These are phyloP conservation scores for Cajanus cajan DNA, from an alignment of 306 rosid species.

Conservation along the genomic window DNA sequence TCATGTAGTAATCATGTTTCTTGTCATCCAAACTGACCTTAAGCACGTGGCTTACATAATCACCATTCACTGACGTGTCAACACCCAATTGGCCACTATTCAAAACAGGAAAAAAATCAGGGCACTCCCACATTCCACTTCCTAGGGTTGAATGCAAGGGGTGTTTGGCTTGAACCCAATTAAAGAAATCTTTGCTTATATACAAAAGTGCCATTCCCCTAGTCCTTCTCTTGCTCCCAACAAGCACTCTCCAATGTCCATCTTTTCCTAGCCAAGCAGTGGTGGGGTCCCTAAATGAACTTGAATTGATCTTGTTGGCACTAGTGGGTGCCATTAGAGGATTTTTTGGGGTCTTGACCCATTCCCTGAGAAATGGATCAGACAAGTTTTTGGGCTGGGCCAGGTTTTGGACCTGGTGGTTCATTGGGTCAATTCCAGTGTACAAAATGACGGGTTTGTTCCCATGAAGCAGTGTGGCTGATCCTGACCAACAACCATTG, in stretches of 20 bases:
- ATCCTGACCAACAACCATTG: slow-evolving; percentile 93
- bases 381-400: slow-evolving; percentile 67
- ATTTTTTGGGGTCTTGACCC: slow-evolving; percentile 57
- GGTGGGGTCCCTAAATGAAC: slow-evolving; percentile 83
- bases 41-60: slow-evolving; percentile 60
- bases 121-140: slow-evolving; percentile 96
- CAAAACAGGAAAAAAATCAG: slow-evolving; percentile 72
- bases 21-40: slow-evolving; percentile 72
- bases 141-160: slow-evolving; percentile 53
- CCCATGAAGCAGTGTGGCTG: slow-evolving; percentile 58
- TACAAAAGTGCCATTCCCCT: slow-evolving; percentile 66
- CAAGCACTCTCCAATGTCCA: slow-evolving; percentile 48
- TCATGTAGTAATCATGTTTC: slow-evolving; percentile 56
- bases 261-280: slow-evolving; percentile 80
- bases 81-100: slow-evolving; percentile 33
- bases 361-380: slow-evolving; percentile 69
- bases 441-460: slow-evolving; percentile 61
- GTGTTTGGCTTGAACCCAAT: slow-evolving; percentile 56
- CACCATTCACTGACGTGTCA: slow-evolving; percentile 40
- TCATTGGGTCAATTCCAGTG: slow-evolving; percentile 66
- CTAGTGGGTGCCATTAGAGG: slow-evolving; percentile 64
- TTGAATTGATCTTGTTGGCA: slow-evolving; percentile 50
- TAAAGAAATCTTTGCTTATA: slow-evolving; percentile 54
- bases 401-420: slow-evolving; percentile 72
- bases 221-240: slow-evolving; percentile 50